Evolutionary conservation across 1,139 yeast species (phyloP).

Genomic region (Petasospora fabianii): DNA sequence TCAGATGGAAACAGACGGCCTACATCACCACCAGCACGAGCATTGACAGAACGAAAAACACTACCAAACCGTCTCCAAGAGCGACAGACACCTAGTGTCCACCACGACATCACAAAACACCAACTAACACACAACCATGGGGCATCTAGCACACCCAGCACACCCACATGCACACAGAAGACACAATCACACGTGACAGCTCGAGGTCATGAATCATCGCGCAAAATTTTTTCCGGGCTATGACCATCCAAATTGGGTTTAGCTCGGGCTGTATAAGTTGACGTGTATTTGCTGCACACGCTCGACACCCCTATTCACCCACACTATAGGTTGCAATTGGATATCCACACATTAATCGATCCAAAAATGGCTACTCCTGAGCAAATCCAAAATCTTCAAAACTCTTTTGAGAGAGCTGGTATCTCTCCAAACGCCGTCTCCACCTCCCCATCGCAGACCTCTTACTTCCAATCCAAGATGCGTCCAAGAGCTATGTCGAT

Average conservation of each 20-base stretch:
- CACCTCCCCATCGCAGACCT: conserved; percentile 64
- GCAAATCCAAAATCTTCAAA: conserved; percentile 53
- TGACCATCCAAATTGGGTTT: conserved; percentile 8
- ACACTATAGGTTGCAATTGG: background rate
- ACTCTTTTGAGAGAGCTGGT: conserved; percentile 55
- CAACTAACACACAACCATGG: too few species aligned
- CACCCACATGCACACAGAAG: background rate
- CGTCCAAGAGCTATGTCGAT: conserved; percentile 30
- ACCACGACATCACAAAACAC: too few species aligned
- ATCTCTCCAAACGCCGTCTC: conserved; percentile 54
- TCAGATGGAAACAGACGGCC: too few species aligned
- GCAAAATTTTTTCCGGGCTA: conserved; percentile 11
- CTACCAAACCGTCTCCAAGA: too few species aligned
- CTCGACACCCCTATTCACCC: background rate
- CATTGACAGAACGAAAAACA: too few species aligned
- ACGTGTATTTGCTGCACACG: background rate
- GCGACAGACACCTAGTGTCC: too few species aligned
- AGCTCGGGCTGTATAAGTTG: background rate
- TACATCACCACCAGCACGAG: too few species aligned
- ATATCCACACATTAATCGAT: background rate
- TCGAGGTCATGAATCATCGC: conserved; percentile 12
- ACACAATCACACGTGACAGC: conserved; percentile 13
- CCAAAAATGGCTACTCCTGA: conserved; percentile 59
- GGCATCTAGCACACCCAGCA: background rate
- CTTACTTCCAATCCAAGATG: conserved; percentile 37